These are phyloP conservation scores for Ambrosia artemisiifolia DNA, from an alignment of 129 eudicot genomes.

Conservation along the genomic window DNA sequence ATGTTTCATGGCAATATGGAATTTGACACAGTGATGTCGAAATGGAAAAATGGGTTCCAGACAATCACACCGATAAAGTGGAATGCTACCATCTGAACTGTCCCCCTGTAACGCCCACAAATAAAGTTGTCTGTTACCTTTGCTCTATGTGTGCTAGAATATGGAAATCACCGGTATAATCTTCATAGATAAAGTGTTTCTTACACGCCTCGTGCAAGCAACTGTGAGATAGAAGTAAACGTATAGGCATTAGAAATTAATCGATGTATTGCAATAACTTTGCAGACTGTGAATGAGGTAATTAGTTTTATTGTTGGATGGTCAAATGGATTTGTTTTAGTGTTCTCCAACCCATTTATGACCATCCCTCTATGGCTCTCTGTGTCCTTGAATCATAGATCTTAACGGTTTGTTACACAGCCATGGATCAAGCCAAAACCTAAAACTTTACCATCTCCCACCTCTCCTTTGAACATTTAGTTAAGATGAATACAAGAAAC, in stretches of 20 bases:
- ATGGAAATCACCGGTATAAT: neutral
- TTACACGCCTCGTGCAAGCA: no score
- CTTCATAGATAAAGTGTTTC: neutral
- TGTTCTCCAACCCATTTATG: constrained; percentile 15
- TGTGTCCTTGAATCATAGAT: no score
- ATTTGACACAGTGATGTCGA: constrained; percentile 40
- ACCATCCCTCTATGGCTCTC: constrained; percentile 15
- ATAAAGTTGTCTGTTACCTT: neutral
- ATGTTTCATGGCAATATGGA: constrained; percentile 58
- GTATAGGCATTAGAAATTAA: no score
- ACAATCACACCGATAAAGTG: constrained; percentile 36
- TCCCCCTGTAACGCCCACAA: neutral
- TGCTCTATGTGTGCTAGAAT: neutral
- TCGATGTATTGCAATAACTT: neutral
- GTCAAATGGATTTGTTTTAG: neutral
- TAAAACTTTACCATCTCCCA: no score
- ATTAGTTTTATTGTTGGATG: neutral
- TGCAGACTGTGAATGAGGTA: neutral
- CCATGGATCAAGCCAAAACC: no score
- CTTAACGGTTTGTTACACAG: no score
- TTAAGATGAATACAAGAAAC: no score
- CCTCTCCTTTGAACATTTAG: no score
- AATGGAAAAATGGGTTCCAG: constrained; percentile 47
- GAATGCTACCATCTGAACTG: neutral
- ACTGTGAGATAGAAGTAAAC: no score